phyloP scores from a whole-genome alignment of 176 grass and related monocot genomes.

The Avena insularis region DNA sequence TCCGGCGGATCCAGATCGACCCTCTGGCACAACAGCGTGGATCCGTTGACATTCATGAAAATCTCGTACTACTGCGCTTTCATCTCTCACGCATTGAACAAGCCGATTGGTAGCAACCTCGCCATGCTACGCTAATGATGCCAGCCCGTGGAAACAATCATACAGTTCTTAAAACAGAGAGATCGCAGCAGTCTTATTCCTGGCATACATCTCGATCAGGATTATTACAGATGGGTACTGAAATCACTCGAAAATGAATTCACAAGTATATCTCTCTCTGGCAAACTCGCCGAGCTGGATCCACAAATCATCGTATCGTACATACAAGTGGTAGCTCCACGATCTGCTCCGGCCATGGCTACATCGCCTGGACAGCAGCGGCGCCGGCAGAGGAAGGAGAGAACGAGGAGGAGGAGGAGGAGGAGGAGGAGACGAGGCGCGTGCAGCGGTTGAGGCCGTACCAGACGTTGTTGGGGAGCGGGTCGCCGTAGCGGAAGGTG shows the following conservation, averaged over 20 bases:
- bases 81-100: background rate
- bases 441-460: conserved; percentile 75
- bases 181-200: background rate
- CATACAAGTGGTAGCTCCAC: background rate
- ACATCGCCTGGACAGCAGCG: background rate
- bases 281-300: background rate
- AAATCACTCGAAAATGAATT: background rate
- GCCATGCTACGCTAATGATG: background rate
- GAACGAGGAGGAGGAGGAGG: background rate
- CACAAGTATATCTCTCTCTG: background rate
- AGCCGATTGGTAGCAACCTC: background rate
- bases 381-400: background rate
- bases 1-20: background rate
- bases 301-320: background rate
- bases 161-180: background rate
- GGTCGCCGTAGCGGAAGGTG: conserved; percentile 75
- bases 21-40: background rate
- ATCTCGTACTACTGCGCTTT: background rate
- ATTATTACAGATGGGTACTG: background rate
- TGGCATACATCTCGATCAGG: background rate
- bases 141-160: background rate
- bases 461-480: conserved; percentile 70
- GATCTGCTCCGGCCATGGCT: background rate
- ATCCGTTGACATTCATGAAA: background rate
- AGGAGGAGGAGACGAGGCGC: background rate